A percentile compares a stretch with the other conserved stretches of the same genome.
Evolutionary conservation across 768 basidiomycete species (phyloP).

Genomic region (Suillus clintonianus): DNA sequence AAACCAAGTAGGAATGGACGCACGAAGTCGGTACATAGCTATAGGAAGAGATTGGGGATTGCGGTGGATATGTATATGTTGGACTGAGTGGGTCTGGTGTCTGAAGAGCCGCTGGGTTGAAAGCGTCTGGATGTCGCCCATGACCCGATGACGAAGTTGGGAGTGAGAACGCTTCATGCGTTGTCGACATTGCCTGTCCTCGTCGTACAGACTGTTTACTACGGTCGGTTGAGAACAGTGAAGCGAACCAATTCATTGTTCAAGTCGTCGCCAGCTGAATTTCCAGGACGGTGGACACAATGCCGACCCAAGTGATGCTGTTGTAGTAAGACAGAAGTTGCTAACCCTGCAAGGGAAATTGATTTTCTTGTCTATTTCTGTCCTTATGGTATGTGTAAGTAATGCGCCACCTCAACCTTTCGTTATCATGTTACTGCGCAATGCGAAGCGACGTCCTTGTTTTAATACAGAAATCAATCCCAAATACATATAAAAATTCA

Average conservation of each 20-base stretch:
- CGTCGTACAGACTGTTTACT: constrained; percentile 49
- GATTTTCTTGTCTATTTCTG: constrained; percentile 9
- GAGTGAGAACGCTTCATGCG: constrained; percentile 87
- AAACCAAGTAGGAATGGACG: constrained; percentile 13
- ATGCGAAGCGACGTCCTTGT: neutral
- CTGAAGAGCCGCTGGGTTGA: constrained; percentile 53
- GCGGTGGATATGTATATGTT: constrained; percentile 80
- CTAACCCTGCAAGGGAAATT: constrained; percentile 3
- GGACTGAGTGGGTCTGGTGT: constrained; percentile 52
- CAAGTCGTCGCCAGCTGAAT: constrained; percentile 9
- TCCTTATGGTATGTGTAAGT: neutral
- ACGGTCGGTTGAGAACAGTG: constrained; percentile 58
- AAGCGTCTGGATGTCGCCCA: constrained; percentile 56
- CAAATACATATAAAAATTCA: neutral
- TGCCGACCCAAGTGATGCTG: neutral
- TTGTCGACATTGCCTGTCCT: constrained; percentile 72
- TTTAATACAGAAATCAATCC: neutral
- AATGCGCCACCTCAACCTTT: constrained; percentile 3
- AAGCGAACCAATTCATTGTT: constrained; percentile 73
- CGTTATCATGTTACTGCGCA: neutral
- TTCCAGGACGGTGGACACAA: neutral
- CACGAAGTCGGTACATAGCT: constrained; percentile 63
- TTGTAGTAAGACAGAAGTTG: neutral
- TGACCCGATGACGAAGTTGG: constrained; percentile 70
- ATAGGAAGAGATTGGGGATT: constrained; percentile 52